Percentiles rank a stretch among this genome's conserved stretches.
phyloP scores from a whole-genome alignment of 148 eudicot species.

The Heliamphora exappendiculata region DNA sequence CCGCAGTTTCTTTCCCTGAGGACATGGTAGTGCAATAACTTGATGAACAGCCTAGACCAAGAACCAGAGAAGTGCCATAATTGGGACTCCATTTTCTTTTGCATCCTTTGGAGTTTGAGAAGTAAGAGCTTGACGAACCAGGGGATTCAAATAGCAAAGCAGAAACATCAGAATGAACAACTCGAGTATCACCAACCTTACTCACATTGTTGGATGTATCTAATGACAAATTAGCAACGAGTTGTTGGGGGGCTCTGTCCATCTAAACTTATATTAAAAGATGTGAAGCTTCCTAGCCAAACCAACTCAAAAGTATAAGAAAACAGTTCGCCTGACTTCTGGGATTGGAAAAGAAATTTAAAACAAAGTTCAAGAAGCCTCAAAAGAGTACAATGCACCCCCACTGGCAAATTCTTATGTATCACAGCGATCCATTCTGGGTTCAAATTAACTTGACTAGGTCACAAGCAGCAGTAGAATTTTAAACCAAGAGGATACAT shows the following conservation, averaged over 20 bases:
- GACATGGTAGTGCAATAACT: slow-evolving; percentile 25
- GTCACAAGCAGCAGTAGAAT: slow-evolving; percentile 11
- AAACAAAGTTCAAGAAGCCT: slow-evolving; percentile 7
- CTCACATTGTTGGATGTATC: not conserved
- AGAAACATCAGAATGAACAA: slow-evolving; percentile 13
- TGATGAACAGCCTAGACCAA: slow-evolving; percentile 29
- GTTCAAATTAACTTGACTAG: slow-evolving; percentile 4
- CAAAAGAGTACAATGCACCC: slow-evolving; percentile 19
- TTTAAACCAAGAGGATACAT: slow-evolving; percentile 2
- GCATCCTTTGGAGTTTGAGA: slow-evolving; percentile 16
- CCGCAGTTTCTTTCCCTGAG: slow-evolving; percentile 29
- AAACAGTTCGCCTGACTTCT: not conserved
- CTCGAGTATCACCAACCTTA: slow-evolving; percentile 16
- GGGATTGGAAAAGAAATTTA: not conserved
- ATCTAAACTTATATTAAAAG: slow-evolving; percentile 12
- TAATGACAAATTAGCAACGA: slow-evolving; percentile 6
- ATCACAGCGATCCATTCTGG: slow-evolving; percentile 62
- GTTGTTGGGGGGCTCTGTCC: slow-evolving; percentile 16
- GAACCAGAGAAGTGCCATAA: slow-evolving; percentile 22
- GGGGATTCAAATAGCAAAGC: slow-evolving; percentile 20
- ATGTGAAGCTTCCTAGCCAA: not conserved
- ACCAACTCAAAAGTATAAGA: not conserved
- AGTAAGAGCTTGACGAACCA: slow-evolving; percentile 16
- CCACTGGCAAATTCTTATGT: slow-evolving; percentile 81
- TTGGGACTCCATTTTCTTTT: slow-evolving; percentile 29